Percentiles rank a stretch among this genome's conserved stretches.
These are phyloP conservation scores for Xylariaceae sp. DNA, from an alignment of 2,329 filamentous ascomycete species.

Conservation along the genomic window DNA sequence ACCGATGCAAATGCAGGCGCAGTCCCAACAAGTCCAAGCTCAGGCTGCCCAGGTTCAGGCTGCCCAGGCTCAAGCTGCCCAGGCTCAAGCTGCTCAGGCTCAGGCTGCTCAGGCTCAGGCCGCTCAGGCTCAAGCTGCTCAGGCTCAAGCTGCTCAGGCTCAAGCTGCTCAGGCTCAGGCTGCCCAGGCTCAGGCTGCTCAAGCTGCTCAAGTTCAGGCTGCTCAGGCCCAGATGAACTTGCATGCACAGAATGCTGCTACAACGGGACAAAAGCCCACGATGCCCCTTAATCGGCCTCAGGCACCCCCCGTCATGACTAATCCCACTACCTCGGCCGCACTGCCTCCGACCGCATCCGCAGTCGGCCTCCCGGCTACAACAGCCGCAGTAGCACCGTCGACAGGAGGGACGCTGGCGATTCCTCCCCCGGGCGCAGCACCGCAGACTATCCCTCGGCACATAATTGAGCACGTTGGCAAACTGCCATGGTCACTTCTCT, in stretches of 20 bases:
- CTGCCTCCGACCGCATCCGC: slow-evolving; percentile 7
- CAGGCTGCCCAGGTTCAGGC: slow-evolving; percentile 10
- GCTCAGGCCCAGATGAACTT: slow-evolving; percentile 14
- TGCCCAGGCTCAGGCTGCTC: neutral
- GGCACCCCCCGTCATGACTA: slow-evolving; percentile 2
- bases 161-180: slow-evolving; percentile 15
- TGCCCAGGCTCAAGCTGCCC: slow-evolving; percentile 13
- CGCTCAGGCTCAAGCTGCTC: slow-evolving; percentile 7
- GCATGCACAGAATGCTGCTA: slow-evolving; percentile 23
- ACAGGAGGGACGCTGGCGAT: neutral
- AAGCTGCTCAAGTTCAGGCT: neutral
- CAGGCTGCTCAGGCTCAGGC: slow-evolving; percentile 8
- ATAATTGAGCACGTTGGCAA: slow-evolving; percentile 27
- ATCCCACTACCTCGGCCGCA: slow-evolving; percentile 3
- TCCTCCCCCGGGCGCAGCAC: neutral
- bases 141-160: slow-evolving; percentile 19
- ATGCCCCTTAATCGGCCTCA: slow-evolving; percentile 22
- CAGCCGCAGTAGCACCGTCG: neutral
- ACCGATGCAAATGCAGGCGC: neutral
- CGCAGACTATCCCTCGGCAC: slow-evolving; percentile 17
- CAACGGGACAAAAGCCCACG: slow-evolving; percentile 18
- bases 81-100: slow-evolving; percentile 7
- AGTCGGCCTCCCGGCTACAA: neutral
- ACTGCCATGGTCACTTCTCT: slow-evolving; percentile 24
- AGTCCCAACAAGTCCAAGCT: slow-evolving; percentile 4